Evolutionary conservation across 495 filamentous ascomycete genomes (phyloP).

Genomic region (Penicillium soppii): DNA sequence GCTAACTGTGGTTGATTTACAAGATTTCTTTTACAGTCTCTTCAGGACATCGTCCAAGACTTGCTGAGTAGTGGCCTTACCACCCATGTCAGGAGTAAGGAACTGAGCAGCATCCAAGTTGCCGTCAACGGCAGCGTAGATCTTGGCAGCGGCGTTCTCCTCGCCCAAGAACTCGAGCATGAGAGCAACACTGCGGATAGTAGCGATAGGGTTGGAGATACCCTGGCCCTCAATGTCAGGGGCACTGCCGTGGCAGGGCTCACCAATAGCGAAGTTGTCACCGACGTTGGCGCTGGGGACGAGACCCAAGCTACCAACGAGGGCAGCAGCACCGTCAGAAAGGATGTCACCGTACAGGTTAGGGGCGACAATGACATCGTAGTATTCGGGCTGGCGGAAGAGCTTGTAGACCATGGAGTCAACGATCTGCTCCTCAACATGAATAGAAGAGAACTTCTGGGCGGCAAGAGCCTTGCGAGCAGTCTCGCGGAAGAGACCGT

Average conservation of each 20-base stretch:
- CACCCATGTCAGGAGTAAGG: conserved; percentile 88
- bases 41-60: conserved; percentile 87
- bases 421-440: conserved; percentile 95
- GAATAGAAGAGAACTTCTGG: conserved; percentile 58
- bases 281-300: conserved; percentile 98
- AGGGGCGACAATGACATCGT: conserved; percentile 97
- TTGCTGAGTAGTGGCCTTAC: conserved; percentile 81
- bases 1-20: conserved; percentile 15
- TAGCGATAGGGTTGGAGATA: conserved; percentile 96
- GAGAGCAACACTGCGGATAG: conserved; percentile 82
- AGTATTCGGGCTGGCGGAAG: conserved; percentile 88
- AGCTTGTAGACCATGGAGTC: conserved; percentile 99
- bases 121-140: conserved; percentile 89
- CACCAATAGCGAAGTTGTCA: conserved; percentile 90
- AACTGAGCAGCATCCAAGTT: conserved; percentile 82
- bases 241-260: conserved; percentile 95
- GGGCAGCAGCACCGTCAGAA: conserved; percentile 90
- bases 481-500: conserved; percentile 89
- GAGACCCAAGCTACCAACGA: conserved; percentile 90
- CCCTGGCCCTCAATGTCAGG: conserved; percentile 92
- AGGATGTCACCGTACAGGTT: conserved; percentile 98
- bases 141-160: conserved; percentile 78
- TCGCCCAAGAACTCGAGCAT: conserved; percentile 96
- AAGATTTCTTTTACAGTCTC: conserved; percentile 60
- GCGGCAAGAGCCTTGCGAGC: conserved; percentile 67